Conservation (phyloP, 768 basidiomycete species). For the Pholiota conissans region DNA sequence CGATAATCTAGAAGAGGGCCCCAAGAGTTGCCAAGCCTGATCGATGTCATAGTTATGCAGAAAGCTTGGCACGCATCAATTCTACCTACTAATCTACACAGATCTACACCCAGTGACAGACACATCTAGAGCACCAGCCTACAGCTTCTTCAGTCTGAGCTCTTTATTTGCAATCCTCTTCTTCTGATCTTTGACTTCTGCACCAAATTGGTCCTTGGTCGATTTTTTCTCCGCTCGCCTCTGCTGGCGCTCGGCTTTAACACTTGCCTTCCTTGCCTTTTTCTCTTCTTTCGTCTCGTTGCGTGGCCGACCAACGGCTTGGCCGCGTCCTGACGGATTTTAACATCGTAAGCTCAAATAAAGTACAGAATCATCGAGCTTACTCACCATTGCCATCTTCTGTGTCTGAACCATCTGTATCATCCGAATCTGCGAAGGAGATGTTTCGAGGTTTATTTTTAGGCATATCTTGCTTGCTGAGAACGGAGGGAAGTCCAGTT, state of each 20-base stretch:
- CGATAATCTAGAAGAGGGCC: slow-evolving; percentile 5
- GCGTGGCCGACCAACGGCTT: slow-evolving; percentile 68
- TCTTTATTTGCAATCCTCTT: slow-evolving; percentile 48
- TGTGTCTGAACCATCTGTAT: slow-evolving; percentile 29
- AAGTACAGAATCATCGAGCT: background rate
- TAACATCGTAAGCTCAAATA: background rate
- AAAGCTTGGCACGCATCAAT: slow-evolving; percentile 11
- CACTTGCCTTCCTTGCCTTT: slow-evolving; percentile 66
- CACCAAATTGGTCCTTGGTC: slow-evolving; percentile 60
- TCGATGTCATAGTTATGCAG: slow-evolving; percentile 12
- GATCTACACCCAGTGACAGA: background rate
- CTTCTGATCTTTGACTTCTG: slow-evolving; percentile 64
- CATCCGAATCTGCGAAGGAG: slow-evolving; percentile 18
- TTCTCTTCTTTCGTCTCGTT: slow-evolving; percentile 78
- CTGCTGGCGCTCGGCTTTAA: slow-evolving; percentile 64
- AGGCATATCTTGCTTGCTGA: slow-evolving; percentile 10
- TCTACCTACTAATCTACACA: slow-evolving; percentile 1
- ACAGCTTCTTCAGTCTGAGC: slow-evolving; percentile 46
- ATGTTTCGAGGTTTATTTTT: slow-evolving; percentile 14
- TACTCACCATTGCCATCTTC: slow-evolving; percentile 23
- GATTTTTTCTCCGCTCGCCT: slow-evolving; percentile 70
- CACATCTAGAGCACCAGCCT: too few species aligned
- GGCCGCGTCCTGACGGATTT: slow-evolving; percentile 26
- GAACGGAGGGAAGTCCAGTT: slow-evolving; percentile 71
- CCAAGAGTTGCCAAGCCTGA: slow-evolving; percentile 13